These are phyloP conservation scores for Aspergillus sp. DNA, from an alignment of 2,329 filamentous ascomycete species.

Conservation along the genomic window DNA sequence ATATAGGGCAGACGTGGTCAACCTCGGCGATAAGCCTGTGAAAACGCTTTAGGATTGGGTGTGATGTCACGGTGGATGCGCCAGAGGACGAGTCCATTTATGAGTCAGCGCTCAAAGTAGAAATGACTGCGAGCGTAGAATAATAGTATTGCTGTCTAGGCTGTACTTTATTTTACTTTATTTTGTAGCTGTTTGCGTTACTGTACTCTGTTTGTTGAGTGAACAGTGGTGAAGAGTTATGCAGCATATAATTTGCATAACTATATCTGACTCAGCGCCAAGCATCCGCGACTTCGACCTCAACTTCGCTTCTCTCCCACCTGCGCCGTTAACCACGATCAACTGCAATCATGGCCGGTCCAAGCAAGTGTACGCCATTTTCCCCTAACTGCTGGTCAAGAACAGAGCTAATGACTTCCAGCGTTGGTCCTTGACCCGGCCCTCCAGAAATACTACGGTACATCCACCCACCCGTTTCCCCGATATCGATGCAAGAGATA, in stretches of 20 bases:
- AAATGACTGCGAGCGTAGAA: no score
- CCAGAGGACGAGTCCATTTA: no score
- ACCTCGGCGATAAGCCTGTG: neutral
- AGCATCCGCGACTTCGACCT: neutral
- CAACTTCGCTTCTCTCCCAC: neutral
- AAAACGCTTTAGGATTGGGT: neutral
- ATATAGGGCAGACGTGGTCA: neutral
- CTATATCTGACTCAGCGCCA: neutral
- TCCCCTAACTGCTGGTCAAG: neutral
- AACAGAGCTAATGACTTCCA: constrained; percentile 42
- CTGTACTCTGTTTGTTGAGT: no score
- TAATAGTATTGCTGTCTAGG: no score
- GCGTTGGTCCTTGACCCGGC: constrained; percentile 39
- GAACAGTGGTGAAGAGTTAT: neutral
- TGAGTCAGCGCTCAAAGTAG: no score
- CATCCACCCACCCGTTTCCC: constrained; percentile 14
- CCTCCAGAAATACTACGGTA: constrained; percentile 47
- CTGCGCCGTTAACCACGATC: neutral
- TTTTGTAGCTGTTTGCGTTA: no score
- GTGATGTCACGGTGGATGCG: neutral
- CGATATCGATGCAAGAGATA: constrained; percentile 1
- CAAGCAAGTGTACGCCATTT: constrained; percentile 38
- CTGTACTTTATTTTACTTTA: no score
- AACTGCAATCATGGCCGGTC: constrained; percentile 44
- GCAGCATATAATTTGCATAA: neutral